These are phyloP conservation scores for Beauveria scarabaeidicola DNA, from an alignment of 2,329 filamentous ascomycete species.

Conservation along the genomic window DNA sequence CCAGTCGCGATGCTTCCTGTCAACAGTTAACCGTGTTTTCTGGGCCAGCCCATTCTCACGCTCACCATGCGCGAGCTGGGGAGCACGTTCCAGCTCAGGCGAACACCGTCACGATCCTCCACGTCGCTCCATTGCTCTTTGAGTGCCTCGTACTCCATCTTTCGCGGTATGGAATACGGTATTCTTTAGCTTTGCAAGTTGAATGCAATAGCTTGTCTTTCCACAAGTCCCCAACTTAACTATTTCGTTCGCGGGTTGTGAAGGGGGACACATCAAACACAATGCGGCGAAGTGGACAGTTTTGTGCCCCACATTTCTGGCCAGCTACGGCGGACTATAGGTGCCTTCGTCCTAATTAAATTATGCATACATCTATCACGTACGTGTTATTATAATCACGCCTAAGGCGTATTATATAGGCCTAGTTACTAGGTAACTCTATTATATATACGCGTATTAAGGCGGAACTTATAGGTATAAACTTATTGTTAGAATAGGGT, in stretches of 20 bases:
- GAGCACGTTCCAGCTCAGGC: slow-evolving; percentile 97
- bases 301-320: slow-evolving; percentile 4
- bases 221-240: neutral
- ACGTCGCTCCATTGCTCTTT: slow-evolving; percentile 97
- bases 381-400: too few species aligned
- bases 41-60: slow-evolving; percentile 12
- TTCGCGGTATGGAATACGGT: slow-evolving; percentile 1
- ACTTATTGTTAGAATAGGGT: too few species aligned
- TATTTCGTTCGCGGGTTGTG: neutral
- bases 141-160: slow-evolving; percentile 84
- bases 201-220: neutral
- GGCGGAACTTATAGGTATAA: too few species aligned
- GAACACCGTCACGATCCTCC: slow-evolving; percentile 91
- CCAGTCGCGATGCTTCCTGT: slow-evolving; percentile 85
- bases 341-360: too few species aligned
- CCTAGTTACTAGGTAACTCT: too few species aligned
- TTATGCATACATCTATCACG: too few species aligned
- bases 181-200: neutral
- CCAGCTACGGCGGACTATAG: too few species aligned
- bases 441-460: too few species aligned
- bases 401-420: too few species aligned
- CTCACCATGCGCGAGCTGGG: slow-evolving; percentile 92
- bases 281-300: slow-evolving; percentile 1
- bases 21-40: neutral
- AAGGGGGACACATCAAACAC: slow-evolving; percentile 1